Percentiles rank a stretch among this genome's conserved stretches.
phyloP scores from a whole-genome alignment of 495 filamentous ascomycete species.

The Aspergillus mulundensis region DNA sequence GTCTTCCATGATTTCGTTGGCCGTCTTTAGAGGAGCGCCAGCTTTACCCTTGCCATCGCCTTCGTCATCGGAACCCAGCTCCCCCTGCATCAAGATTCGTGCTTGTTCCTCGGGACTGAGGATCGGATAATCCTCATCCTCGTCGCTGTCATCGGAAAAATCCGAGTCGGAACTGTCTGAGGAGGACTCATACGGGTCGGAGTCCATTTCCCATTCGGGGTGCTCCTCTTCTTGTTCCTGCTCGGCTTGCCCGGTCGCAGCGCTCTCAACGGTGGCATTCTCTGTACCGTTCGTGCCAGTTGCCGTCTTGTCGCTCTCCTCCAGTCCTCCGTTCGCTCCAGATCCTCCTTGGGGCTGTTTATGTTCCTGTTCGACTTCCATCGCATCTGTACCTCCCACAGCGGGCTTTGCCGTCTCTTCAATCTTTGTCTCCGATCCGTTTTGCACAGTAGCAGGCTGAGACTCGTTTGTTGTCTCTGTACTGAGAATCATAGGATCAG shows the following conservation, averaged over 20 bases:
- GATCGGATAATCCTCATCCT: slow-evolving; percentile 65
- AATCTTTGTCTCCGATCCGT: background rate
- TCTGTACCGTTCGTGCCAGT: background rate
- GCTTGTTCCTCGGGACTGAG: slow-evolving; percentile 75
- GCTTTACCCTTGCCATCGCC: slow-evolving; percentile 49
- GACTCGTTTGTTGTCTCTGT: background rate
- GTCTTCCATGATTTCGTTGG: slow-evolving; percentile 69
- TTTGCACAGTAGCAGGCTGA: slow-evolving; percentile 1
- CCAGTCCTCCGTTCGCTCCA: slow-evolving; percentile 1
- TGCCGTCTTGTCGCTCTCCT: background rate
- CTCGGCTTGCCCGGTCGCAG: slow-evolving; percentile 8
- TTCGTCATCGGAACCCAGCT: slow-evolving; percentile 68
- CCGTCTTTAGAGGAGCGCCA: slow-evolving; percentile 54
- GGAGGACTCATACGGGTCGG: slow-evolving; percentile 57
- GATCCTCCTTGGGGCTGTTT: slow-evolving; percentile 12
- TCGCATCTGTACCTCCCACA: slow-evolving; percentile 19
- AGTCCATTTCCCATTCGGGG: slow-evolving; percentile 70
- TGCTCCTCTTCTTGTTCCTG: slow-evolving; percentile 59
- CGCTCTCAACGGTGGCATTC: background rate
- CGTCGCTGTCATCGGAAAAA: slow-evolving; percentile 57
- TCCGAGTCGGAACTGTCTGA: slow-evolving; percentile 50
- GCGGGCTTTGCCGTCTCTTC: slow-evolving; percentile 10
- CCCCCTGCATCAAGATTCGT: slow-evolving; percentile 73
- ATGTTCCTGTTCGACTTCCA: slow-evolving; percentile 32
- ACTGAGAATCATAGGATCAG: background rate